Percentiles rank a stretch among this genome's conserved stretches.
Conservation (phyloP, 768 basidiomycete species). For the Pulveroboletus sp. region DNA sequence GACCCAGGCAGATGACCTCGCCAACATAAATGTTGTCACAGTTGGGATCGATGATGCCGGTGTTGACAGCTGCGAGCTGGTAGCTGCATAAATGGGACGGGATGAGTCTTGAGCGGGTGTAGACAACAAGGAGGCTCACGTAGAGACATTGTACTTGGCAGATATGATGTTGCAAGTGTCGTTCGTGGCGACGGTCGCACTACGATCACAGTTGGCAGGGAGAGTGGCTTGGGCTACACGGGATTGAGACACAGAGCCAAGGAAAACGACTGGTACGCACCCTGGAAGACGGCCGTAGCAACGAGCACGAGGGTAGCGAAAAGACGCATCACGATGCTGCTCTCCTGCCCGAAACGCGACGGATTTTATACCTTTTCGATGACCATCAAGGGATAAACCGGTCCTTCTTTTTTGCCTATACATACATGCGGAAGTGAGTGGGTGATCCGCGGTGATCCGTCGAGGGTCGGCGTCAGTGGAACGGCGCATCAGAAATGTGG, state of each 20-base stretch:
- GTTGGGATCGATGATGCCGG: slow-evolving; percentile 42
- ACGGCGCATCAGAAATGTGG: too few species aligned
- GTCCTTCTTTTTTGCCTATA: too few species aligned
- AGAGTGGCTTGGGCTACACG: slow-evolving; percentile 43
- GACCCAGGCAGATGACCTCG: slow-evolving; percentile 57
- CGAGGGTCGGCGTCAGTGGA: too few species aligned
- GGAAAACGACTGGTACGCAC: slow-evolving; percentile 8
- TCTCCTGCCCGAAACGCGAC: too few species aligned
- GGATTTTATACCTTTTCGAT: too few species aligned
- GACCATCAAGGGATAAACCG: too few species aligned
- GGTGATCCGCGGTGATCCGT: too few species aligned
- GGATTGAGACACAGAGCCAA: not conserved
- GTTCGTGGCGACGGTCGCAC: slow-evolving; percentile 52
- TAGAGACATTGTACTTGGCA: slow-evolving; percentile 55
- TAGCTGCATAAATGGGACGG: slow-evolving; percentile 34
- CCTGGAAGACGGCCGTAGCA: slow-evolving; percentile 10
- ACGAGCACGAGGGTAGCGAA: slow-evolving; percentile 13
- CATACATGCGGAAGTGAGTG: too few species aligned
- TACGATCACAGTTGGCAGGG: slow-evolving; percentile 53
- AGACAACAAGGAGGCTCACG: slow-evolving; percentile 39
- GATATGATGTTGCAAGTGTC: slow-evolving; percentile 72
- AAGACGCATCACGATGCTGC: slow-evolving; percentile 13
- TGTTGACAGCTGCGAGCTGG: slow-evolving; percentile 57
- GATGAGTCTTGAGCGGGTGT: not conserved
- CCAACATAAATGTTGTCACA: slow-evolving; percentile 59